A percentile compares a stretch with the other conserved stretches of the same genome.
phyloP scores from a whole-genome alignment of 257 asterid species.

The Rauvolfia tetraphylla region DNA sequence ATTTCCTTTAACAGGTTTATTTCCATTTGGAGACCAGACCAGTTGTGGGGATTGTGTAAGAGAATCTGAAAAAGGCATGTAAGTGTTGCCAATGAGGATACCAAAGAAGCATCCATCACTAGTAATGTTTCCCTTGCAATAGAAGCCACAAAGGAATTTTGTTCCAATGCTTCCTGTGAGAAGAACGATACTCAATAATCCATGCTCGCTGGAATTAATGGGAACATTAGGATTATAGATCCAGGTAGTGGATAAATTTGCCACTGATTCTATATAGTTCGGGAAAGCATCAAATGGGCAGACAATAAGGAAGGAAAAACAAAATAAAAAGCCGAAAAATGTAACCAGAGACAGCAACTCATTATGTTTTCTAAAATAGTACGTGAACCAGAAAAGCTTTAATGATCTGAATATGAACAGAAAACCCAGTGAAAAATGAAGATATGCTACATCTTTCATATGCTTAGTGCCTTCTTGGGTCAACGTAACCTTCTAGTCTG shows the following conservation, averaged over 20 bases:
- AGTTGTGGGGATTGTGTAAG: constrained; percentile 6
- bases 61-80: background rate
- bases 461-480: background rate
- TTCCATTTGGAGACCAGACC: constrained; percentile 31
- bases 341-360: background rate
- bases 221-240: background rate
- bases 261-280: constrained; percentile 9
- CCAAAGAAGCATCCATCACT: constrained; percentile 15
- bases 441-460: background rate
- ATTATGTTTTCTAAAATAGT: background rate
- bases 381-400: background rate
- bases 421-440: background rate
- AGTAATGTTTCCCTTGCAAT: constrained; percentile 2
- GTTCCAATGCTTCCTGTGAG: constrained; percentile 13
- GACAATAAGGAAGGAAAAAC: background rate
- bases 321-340: background rate
- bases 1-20: constrained; percentile 18
- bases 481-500: background rate
- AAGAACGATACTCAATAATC: constrained; percentile 1
- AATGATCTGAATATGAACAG: background rate
- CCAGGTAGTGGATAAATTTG: constrained; percentile 23
- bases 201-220: background rate
- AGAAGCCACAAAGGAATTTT: constrained; percentile 20
- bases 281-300: constrained; percentile 2
- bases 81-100: constrained; percentile 9